Evolutionary conservation across 2,329 filamentous ascomycete genomes (phyloP).

Genomic region (Fusarium sulawesiense): DNA sequence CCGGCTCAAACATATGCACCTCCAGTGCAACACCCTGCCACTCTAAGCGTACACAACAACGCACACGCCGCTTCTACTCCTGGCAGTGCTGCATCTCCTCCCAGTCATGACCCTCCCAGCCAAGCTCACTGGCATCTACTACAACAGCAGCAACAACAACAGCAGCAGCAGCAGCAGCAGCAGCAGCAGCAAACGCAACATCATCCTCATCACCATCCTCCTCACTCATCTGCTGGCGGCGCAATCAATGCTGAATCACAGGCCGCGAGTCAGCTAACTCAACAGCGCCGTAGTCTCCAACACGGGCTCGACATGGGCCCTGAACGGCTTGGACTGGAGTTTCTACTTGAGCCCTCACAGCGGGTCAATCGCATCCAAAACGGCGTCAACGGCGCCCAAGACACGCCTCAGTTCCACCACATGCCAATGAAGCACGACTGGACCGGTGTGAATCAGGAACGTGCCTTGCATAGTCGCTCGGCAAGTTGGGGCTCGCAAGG

Average conservation of each 20-base stretch:
- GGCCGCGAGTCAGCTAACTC: slow-evolving; percentile 50
- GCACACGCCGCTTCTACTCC: slow-evolving; percentile 44
- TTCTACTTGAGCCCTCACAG: slow-evolving; percentile 73
- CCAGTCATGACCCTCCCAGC: slow-evolving; percentile 32
- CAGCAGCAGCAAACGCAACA: slow-evolving; percentile 20
- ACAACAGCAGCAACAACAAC: slow-evolving; percentile 26
- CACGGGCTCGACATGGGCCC: slow-evolving; percentile 70
- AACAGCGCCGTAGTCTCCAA: slow-evolving; percentile 62
- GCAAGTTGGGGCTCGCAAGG: slow-evolving; percentile 43
- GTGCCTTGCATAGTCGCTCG: slow-evolving; percentile 39
- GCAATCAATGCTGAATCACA: slow-evolving; percentile 27
- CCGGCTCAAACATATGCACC: slow-evolving; percentile 47
- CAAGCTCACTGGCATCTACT: slow-evolving; percentile 35
- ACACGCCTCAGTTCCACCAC: slow-evolving; percentile 58
- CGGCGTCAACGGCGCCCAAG: slow-evolving; percentile 61
- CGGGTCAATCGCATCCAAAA: slow-evolving; percentile 65
- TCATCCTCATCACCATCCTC: slow-evolving; percentile 23
- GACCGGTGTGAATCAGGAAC: slow-evolving; percentile 50
- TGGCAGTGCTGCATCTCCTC: slow-evolving; percentile 42
- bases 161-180: slow-evolving; percentile 31
- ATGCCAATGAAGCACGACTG: slow-evolving; percentile 65
- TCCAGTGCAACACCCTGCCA: slow-evolving; percentile 38
- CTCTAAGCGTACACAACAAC: slow-evolving; percentile 33
- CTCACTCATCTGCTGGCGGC: slow-evolving; percentile 4
- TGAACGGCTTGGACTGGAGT: slow-evolving; percentile 78